These are phyloP conservation scores for Iris pallida DNA, from an alignment of 116 monocot genomes.

Conservation along the genomic window DNA sequence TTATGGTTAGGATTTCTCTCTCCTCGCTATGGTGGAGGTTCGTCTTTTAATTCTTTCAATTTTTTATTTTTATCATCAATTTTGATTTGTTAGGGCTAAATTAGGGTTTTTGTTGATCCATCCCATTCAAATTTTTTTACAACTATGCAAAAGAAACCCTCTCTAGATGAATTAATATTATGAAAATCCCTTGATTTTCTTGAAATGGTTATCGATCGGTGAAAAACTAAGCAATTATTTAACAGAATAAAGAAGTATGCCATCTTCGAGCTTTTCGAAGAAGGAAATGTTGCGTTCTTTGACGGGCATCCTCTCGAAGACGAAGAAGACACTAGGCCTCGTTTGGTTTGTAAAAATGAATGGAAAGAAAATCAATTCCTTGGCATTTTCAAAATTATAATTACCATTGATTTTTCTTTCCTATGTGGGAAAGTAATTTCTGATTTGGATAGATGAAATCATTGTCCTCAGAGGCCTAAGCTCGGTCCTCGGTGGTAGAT, in stretches of 20 bases:
- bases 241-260: constrained; percentile 36
- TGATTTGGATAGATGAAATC: no score
- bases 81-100: background rate
- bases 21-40: background rate
- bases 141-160: background rate
- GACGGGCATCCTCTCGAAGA: constrained; percentile 19
- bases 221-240: constrained; percentile 3
- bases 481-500: background rate
- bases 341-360: no score
- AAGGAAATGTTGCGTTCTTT: constrained; percentile 41
- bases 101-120: background rate
- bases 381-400: no score
- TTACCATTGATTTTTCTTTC: no score
- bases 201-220: constrained; percentile 1
- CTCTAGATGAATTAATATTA: background rate
- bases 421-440: no score
- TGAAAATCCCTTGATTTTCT: constrained; percentile 18
- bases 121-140: background rate
- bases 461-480: no score
- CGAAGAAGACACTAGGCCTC: no score
- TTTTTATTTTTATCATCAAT: background rate
- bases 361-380: no score
- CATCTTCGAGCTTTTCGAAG: constrained; percentile 28
- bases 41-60: background rate
- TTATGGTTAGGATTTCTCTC: constrained; percentile 2